A percentile compares a stretch with the other conserved stretches of the same genome.
Conservation (phyloP, 495 filamentous ascomycete species). For the Talaromyces adpressus region DNA sequence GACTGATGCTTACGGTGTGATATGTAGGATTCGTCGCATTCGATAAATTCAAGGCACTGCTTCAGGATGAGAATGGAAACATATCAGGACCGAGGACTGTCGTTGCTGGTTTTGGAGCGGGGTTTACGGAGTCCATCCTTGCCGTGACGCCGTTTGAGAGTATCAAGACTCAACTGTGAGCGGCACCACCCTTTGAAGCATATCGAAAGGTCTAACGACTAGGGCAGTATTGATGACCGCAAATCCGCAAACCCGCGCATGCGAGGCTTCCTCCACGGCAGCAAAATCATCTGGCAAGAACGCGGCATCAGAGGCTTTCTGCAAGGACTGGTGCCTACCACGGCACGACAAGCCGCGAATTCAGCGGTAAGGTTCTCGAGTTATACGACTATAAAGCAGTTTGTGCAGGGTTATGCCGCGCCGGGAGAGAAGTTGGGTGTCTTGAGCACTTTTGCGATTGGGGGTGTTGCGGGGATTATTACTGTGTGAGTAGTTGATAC, state of each 20-base stretch:
- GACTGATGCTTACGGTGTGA: neutral
- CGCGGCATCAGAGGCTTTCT: constrained; percentile 88
- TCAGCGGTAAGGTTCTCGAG: constrained; percentile 82
- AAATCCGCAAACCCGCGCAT: constrained; percentile 82
- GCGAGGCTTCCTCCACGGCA: constrained; percentile 87
- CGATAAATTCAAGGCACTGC: constrained; percentile 78
- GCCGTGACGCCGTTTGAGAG: constrained; percentile 97
- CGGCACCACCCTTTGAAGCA: neutral
- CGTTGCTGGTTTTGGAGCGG: constrained; percentile 89
- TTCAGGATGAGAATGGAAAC: constrained; percentile 80
- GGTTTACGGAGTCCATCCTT: constrained; percentile 85
- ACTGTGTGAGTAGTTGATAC: constrained; percentile 61
- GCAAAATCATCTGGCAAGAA: constrained; percentile 78
- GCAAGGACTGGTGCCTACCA: constrained; percentile 93
- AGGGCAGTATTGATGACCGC: constrained; percentile 94
- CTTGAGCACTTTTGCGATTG: constrained; percentile 84
- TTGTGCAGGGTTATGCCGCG: constrained; percentile 85
- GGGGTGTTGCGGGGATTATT: constrained; percentile 81
- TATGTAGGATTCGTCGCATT: constrained; percentile 84
- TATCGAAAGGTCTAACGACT: too few relatives aligned
- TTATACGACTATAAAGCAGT: constrained; percentile 83
- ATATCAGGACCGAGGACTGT: constrained; percentile 87
- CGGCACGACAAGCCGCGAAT: constrained; percentile 90
- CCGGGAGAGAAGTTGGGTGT: constrained; percentile 92
- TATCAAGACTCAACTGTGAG: constrained; percentile 87